Conservation (phyloP, 2,329 filamentous ascomycete genomes). For the Xylariomycetidae sp. region DNA sequence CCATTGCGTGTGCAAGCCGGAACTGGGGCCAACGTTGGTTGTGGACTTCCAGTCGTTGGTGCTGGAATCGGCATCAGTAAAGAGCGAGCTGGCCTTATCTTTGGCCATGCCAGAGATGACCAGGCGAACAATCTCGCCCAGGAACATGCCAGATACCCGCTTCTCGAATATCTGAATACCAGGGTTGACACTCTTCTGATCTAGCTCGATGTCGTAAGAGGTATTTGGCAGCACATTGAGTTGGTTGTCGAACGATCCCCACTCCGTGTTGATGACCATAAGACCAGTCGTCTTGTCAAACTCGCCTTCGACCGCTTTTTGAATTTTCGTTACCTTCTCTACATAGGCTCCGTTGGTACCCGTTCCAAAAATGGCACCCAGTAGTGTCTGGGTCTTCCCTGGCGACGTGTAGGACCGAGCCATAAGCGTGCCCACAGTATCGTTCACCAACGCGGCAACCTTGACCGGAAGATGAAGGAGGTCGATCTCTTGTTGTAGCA, state of each 20-base stretch:
- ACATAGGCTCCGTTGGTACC: conserved; percentile 97
- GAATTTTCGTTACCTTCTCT: conserved; percentile 82
- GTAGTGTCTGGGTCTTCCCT: conserved; percentile 76
- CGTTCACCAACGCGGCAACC: conserved; percentile 94
- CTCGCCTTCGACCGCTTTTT: conserved; percentile 66
- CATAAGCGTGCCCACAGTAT: conserved; percentile 97
- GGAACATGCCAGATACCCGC: conserved; percentile 95
- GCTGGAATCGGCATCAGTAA: conserved; percentile 70
- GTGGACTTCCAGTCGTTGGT: conserved; percentile 67
- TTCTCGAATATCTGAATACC: conserved; percentile 99
- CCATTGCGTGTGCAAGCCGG: conserved; percentile 73
- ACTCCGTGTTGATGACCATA: conserved; percentile 98
- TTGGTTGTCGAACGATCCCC: conserved; percentile 96
- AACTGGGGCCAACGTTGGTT: conserved; percentile 61
- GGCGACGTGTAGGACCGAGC: conserved; percentile 92
- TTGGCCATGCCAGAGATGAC: conserved; percentile 69
- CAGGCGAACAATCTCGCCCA: conserved; percentile 86
- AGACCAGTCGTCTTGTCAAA: conserved; percentile 79
- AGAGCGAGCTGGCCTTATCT: conserved; percentile 62
- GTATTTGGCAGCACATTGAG: conserved; percentile 85
- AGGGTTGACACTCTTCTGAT: conserved; percentile 79
- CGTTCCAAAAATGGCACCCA: conserved; percentile 97
- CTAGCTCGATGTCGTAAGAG: conserved; percentile 73
- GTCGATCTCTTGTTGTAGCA: conserved; percentile 88
- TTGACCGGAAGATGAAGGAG: conserved; percentile 79